These are phyloP conservation scores for Moniliophthora roreri DNA, from an alignment of 1,284 basidiomycete genomes.

Conservation along the genomic window DNA sequence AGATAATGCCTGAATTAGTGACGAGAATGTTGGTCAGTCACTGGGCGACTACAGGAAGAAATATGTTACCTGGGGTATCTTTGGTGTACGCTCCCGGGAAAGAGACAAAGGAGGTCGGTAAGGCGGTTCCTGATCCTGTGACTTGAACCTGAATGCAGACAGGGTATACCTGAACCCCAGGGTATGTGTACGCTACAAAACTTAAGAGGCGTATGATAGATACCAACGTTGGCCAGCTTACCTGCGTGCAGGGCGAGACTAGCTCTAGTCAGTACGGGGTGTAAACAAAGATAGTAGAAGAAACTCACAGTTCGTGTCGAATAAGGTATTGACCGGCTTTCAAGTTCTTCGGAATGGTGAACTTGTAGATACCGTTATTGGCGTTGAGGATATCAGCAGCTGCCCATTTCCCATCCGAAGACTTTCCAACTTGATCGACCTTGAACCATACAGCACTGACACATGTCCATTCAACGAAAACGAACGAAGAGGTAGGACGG, in stretches of 20 bases:
- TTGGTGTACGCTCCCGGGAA: conserved; percentile 54
- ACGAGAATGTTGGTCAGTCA: no score
- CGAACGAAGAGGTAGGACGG: no score
- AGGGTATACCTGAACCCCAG: conserved; percentile 45
- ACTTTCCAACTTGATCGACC: conserved; percentile 38
- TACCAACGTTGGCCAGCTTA: conserved; percentile 10
- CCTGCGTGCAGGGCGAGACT: conserved; percentile 43
- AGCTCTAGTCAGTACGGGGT: not conserved
- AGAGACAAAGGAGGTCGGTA: conserved; percentile 49
- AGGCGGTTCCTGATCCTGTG: conserved; percentile 45
- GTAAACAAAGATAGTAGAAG: not conserved
- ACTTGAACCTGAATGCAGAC: conserved; percentile 52
- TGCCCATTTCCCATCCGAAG: conserved; percentile 37
- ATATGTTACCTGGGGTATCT: conserved; percentile 38
- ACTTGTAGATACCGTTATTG: conserved; percentile 36
- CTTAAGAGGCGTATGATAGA: not conserved
- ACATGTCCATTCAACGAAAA: no score
- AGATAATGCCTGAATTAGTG: not conserved
- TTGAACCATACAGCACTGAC: conserved; percentile 45
- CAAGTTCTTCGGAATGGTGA: conserved; percentile 44
- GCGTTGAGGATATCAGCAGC: conserved; percentile 35
- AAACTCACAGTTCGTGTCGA: conserved; percentile 45
- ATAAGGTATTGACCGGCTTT: conserved; percentile 49
- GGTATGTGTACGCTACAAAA: conserved; percentile 32
- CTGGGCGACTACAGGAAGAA: no score